Evolutionary conservation across 2,329 filamentous ascomycete genomes (phyloP).

Genomic region (Aureobasidium sp.): DNA sequence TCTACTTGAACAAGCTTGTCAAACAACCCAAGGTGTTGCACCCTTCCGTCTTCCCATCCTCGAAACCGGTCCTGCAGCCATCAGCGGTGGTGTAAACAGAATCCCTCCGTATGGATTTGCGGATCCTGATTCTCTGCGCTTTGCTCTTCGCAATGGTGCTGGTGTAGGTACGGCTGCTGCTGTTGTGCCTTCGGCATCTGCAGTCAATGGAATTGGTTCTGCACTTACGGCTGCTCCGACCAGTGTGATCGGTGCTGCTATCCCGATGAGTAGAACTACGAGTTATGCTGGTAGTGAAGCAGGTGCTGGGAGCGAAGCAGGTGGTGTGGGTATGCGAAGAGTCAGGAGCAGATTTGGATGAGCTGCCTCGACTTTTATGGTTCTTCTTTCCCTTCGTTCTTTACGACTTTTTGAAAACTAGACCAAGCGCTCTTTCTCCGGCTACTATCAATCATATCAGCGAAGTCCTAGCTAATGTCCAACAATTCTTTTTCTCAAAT

Average conservation of each 20-base stretch:
- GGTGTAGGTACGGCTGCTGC: slow-evolving; percentile 23
- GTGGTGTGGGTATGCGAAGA: slow-evolving; percentile 25
- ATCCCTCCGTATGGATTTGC: slow-evolving; percentile 38
- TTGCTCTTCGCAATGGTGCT: slow-evolving; percentile 23
- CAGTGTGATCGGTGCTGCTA: slow-evolving; percentile 29
- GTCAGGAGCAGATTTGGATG: slow-evolving; percentile 21
- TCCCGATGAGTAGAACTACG: slow-evolving; percentile 31
- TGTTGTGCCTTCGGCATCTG: slow-evolving; percentile 26
- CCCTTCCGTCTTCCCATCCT: slow-evolving; percentile 39
- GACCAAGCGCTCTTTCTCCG: not conserved
- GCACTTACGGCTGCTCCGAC: slow-evolving; percentile 20
- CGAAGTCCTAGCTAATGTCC: not conserved
- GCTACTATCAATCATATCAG: not conserved
- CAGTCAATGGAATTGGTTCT: slow-evolving; percentile 23
- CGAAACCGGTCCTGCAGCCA: slow-evolving; percentile 37
- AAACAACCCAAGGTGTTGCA: slow-evolving; percentile 29
- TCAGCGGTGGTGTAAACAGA: slow-evolving; percentile 37
- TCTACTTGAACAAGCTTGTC: slow-evolving; percentile 39
- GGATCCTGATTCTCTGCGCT: slow-evolving; percentile 22
- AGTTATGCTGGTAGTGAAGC: slow-evolving; percentile 29
- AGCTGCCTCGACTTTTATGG: not conserved
- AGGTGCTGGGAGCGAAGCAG: slow-evolving; percentile 23
- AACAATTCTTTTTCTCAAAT: not conserved
- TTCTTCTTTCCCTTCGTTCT: not conserved
- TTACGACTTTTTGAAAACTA: not conserved